Conservation (phyloP, 441 rosid species). For the Capsella rubella region DNA sequence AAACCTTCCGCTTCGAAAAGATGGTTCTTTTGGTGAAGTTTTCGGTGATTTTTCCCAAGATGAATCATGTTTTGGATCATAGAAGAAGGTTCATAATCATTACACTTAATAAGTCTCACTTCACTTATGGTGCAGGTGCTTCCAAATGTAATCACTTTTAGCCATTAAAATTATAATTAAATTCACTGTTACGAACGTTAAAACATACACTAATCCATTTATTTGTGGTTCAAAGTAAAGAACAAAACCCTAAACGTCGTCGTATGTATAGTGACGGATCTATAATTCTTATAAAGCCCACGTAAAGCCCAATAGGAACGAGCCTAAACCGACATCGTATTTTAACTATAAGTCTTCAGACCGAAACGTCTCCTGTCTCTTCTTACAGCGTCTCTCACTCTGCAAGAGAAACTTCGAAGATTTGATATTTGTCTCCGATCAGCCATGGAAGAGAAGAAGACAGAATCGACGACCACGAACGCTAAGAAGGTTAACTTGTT, state of each 20-base stretch:
- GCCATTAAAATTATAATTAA: background rate
- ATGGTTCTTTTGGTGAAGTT: slow-evolving; percentile 78
- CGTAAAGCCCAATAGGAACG: background rate
- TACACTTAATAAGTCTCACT: background rate
- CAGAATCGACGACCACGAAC: slow-evolving; percentile 51
- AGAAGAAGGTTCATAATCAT: slow-evolving; percentile 1
- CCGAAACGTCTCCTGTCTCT: background rate
- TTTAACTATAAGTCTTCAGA: background rate
- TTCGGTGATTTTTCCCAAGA: background rate
- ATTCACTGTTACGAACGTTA: background rate
- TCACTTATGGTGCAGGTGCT: slow-evolving; percentile 5
- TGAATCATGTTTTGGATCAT: too few relatives aligned
- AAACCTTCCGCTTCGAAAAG: slow-evolving; percentile 48
- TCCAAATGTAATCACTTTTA: background rate
- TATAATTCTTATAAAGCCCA: background rate
- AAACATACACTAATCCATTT: background rate
- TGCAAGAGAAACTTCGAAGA: background rate
- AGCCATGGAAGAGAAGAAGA: slow-evolving; percentile 54
- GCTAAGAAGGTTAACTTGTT: slow-evolving; percentile 76
- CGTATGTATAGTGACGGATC: background rate
- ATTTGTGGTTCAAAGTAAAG: background rate
- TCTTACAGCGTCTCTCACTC: slow-evolving; percentile 1
- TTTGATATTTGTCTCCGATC: background rate
- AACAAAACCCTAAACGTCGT: background rate
- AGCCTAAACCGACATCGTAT: background rate